Evolutionary conservation across 768 basidiomycete species (phyloP).

Genomic region (Lactarius sp.): DNA sequence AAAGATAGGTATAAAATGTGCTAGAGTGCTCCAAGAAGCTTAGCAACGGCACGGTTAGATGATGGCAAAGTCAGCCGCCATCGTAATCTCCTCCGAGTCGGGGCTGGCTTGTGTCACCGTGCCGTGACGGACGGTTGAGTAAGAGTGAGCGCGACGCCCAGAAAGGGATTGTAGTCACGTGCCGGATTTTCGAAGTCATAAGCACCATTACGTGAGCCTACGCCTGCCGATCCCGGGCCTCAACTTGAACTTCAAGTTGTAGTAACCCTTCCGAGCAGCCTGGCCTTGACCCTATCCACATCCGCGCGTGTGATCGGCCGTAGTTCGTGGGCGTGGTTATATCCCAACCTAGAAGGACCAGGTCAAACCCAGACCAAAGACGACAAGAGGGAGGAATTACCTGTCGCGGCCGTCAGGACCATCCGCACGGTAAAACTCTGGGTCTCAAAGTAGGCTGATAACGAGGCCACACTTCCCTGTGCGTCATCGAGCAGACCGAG

Average conservation of each 20-base stretch:
- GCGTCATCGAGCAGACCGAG: constrained; percentile 66
- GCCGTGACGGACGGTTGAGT: too few relatives aligned
- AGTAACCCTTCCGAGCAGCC: constrained; percentile 41
- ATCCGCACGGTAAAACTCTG: constrained; percentile 68
- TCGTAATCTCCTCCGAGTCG: background rate
- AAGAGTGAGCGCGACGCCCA: too few relatives aligned
- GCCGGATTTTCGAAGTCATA: too few relatives aligned
- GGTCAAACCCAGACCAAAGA: background rate
- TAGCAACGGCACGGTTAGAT: too few relatives aligned
- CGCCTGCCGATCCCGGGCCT: too few relatives aligned
- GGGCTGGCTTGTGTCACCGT: too few relatives aligned
- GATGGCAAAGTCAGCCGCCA: too few relatives aligned
- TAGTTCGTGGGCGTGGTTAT: constrained; percentile 72
- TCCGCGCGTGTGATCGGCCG: constrained; percentile 57
- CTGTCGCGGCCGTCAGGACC: constrained; percentile 63
- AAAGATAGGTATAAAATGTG: too few relatives aligned
- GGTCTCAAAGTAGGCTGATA: constrained; percentile 67
- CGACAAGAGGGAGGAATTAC: constrained; percentile 32
- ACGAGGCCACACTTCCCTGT: constrained; percentile 75
- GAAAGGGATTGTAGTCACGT: too few relatives aligned
- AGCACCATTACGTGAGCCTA: too few relatives aligned
- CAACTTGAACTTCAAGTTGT: too few relatives aligned
- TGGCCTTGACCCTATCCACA: constrained; percentile 73
- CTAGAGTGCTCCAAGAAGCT: too few relatives aligned
- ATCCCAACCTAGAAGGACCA: constrained; percentile 48